Conservation (phyloP, 1,139 yeast species). For the Spencermartinsiella ligniputridi region DNA sequence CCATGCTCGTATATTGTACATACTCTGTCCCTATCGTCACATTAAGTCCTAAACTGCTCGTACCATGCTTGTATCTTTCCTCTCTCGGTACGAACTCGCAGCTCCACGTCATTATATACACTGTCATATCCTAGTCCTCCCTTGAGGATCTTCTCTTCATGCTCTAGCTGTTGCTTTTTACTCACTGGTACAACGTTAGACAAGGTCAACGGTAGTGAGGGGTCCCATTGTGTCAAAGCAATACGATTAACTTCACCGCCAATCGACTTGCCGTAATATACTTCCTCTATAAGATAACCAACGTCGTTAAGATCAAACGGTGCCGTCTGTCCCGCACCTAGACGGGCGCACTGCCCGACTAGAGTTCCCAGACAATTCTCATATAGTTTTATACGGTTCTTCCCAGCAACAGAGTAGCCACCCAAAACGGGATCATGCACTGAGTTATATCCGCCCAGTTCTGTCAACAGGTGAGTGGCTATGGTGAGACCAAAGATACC, state of each 20-base stretch:
- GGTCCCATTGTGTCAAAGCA: constrained; percentile 81
- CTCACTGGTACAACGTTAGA: constrained; percentile 86
- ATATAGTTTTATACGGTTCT: constrained; percentile 76
- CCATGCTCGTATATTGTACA: no score
- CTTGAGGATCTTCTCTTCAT: constrained; percentile 66
- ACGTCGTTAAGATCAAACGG: constrained; percentile 72
- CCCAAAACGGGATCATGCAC: constrained; percentile 53
- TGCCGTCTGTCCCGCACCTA: constrained; percentile 48
- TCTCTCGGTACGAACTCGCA: constrained; percentile 57
- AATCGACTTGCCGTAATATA: constrained; percentile 84
- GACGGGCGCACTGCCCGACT: constrained; percentile 80
- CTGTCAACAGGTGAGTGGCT: constrained; percentile 76
- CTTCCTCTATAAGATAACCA: constrained; percentile 84
- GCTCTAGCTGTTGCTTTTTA: constrained; percentile 75
- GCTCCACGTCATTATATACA: constrained; percentile 59
- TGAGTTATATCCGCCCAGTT: constrained; percentile 74
- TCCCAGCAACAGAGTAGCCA: constrained; percentile 65
- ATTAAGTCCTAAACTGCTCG: constrained; percentile 22
- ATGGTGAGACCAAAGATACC: constrained; percentile 90
- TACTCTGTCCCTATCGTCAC: no score
- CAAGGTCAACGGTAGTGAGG: constrained; percentile 45
- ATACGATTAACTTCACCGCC: constrained; percentile 80
- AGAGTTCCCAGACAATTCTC: constrained; percentile 77
- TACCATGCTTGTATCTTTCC: constrained; percentile 69
- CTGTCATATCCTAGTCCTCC: constrained; percentile 59